phyloP scores from a whole-genome alignment of 176 grass and related monocot species.

The Raddia distichophylla region DNA sequence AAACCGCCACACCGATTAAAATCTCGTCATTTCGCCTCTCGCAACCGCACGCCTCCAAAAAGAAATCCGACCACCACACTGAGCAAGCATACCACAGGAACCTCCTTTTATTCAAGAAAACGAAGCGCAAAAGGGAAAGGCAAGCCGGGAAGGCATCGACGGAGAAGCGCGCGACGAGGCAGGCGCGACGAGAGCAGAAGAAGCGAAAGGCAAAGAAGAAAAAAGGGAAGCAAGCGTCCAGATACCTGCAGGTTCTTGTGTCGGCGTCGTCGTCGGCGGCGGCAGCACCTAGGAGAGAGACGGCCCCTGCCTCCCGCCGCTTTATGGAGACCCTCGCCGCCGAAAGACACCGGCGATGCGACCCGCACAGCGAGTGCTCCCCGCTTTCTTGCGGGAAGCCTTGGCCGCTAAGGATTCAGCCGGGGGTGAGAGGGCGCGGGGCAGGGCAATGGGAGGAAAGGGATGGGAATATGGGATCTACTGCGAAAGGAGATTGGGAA shows the following conservation, averaged over 20 bases:
- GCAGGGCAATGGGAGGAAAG: background rate
- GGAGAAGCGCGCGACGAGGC: background rate
- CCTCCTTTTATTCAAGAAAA: background rate
- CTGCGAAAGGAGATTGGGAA: constrained; percentile 22
- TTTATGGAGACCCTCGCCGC: constrained; percentile 57
- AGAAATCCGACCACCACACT: constrained; percentile 7
- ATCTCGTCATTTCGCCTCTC: background rate
- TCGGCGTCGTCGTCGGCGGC: background rate
- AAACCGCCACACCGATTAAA: background rate
- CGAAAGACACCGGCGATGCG: constrained; percentile 39
- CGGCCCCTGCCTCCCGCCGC: constrained; percentile 6
- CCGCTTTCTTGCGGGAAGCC: constrained; percentile 44
- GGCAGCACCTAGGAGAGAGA: background rate
- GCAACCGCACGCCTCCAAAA: background rate
- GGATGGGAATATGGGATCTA: constrained; percentile 33
- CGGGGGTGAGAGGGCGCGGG: too few relatives aligned
- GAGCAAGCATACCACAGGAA: background rate
- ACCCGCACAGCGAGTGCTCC: constrained; percentile 24
- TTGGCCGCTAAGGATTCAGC: constrained; percentile 55
- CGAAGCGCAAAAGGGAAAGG: background rate
- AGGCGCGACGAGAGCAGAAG: constrained; percentile 10
- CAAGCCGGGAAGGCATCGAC: background rate
- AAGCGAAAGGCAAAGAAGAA: background rate
- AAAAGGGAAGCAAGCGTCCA: background rate
- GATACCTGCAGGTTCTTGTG: constrained; percentile 41